Evolutionary conservation across 1,139 yeast genomes (phyloP), one percentile per base, ranked within the genome.

Genomic region (Suhomyces anneliseae): DNA sequence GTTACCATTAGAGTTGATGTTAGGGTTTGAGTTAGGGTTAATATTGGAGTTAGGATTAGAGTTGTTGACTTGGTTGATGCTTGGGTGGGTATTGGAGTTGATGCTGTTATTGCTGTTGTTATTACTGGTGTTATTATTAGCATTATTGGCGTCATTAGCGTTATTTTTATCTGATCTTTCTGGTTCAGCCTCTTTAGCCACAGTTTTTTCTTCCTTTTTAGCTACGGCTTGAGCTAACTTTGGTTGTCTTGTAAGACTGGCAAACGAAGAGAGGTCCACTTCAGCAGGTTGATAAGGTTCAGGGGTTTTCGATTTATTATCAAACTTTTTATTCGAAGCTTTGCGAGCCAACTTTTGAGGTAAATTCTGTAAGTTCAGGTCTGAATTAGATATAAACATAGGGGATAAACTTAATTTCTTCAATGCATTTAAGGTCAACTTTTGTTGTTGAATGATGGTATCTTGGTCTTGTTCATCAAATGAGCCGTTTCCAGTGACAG

Each of bases 211-310:
- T 34, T 9, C 6, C 32, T 40, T 37, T 14, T 43, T 43, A 15
- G 12, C 36, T 6, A 34, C 49, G 6, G 40, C 19, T 11, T 19
- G 34, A 7, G 38, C 40, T 34, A 52, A 24, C 49, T 69, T 70
- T 27, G 77, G 76, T 54, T 75, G 80, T 43, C 80, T 62, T 6
- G 80, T 76, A 40, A 76, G 64, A 54, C 79, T 73, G 4, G 79
- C 74, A 61, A 75, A 74, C 14, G 78, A 66, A 6, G 78, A 70
- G 51, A 79, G 65, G 52, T 79, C 83, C 7, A 76, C 83, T 51
- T 78, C 79, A 0, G 83, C 83, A 0, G 83, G 83, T 46, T 74
- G 78, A 57, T 78, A 79, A 1, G 79, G 78, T 46, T 69, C 72
- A 7, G 49, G 51, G 9, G 34, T 39, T 27, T 37, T 45, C n/a